Conservation (phyloP, 1,284 basidiomycete genomes). For the Fomitopsis palustris region DNA sequence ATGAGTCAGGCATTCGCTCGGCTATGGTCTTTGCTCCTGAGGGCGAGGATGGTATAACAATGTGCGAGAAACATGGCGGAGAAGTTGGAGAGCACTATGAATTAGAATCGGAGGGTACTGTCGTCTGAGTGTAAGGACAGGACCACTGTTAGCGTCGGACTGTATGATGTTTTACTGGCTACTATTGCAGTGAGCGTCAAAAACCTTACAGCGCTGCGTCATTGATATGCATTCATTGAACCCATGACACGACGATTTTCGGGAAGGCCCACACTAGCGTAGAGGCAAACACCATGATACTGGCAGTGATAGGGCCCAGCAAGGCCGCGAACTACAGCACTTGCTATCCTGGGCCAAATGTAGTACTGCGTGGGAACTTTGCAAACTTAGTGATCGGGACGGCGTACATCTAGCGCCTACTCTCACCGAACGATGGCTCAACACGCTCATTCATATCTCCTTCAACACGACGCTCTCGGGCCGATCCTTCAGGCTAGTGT, state of each 20-base stretch:
- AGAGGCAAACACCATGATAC: no score
- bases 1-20: not conserved
- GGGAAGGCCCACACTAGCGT: no score
- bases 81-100: not conserved
- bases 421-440: not conserved
- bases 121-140: not conserved
- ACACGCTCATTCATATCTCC: not conserved
- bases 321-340: not conserved
- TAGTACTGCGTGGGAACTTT: not conserved
- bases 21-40: not conserved
- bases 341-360: not conserved
- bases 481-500: not conserved
- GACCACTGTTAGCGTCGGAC: no score
- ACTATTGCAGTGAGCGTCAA: no score
- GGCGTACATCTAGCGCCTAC: not conserved
- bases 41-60: not conserved
- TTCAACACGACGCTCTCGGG: not conserved
- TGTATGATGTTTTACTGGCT: no score
- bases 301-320: no score
- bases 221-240: no score
- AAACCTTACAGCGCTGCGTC: no score
- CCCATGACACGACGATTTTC: no score
- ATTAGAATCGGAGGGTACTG: not conserved
- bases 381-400: not conserved
- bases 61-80: no score